Conservation (phyloP, 441 rosid species). For the Adansonia rubrostipa region DNA sequence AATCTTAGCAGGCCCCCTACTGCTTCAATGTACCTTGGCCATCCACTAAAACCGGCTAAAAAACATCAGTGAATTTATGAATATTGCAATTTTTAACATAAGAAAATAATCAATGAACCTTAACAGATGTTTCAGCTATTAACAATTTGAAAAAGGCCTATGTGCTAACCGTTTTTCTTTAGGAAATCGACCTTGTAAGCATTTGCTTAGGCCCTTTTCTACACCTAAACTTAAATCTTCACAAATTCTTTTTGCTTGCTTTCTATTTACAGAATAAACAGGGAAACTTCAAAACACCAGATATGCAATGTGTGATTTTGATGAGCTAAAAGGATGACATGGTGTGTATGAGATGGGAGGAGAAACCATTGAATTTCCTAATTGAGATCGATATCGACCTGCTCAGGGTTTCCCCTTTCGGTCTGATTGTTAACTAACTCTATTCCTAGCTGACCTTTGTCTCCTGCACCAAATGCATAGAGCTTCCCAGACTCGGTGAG, state of each 20-base stretch:
- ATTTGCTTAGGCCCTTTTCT: conserved; percentile 35
- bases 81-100: conserved; percentile 35
- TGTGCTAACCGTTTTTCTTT: conserved; percentile 35
- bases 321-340: conserved; percentile 24
- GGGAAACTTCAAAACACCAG: conserved; percentile 44
- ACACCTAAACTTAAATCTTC: conserved; percentile 48
- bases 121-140: conserved; percentile 45
- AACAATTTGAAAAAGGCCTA: conserved; percentile 41
- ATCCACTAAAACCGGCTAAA: not conserved
- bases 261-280: conserved; percentile 62
- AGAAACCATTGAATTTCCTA: conserved; percentile 37
- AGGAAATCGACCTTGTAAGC: conserved; percentile 26
- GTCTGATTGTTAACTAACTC: conserved; percentile 66
- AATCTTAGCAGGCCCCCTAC: not conserved
- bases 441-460: conserved; percentile 94
- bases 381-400: conserved; percentile 65
- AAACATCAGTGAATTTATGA: conserved; percentile 19
- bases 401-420: conserved; percentile 73
- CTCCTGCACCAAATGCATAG: conserved; percentile 88
- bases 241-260: conserved; percentile 39
- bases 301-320: conserved; percentile 37
- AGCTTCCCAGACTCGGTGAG: conserved; percentile 88
- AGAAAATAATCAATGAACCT: conserved; percentile 39
- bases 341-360: conserved; percentile 22
- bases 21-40: not conserved